Evolutionary conservation across 257 asterid genomes (phyloP).

Genomic region (Striga asiatica): DNA sequence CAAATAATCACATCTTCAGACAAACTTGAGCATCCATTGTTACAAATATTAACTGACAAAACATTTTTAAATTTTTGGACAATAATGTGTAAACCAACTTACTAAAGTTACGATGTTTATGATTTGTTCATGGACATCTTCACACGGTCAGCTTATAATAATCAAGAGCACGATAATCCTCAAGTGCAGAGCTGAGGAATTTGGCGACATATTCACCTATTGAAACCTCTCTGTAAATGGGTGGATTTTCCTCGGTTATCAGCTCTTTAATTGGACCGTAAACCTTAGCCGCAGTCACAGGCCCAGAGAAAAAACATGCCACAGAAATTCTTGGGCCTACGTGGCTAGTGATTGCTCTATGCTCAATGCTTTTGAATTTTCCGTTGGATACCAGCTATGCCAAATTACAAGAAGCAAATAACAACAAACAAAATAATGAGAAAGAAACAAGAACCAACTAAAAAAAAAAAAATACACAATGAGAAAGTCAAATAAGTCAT

Average conservation of each 20-base stretch:
- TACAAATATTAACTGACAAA: too few species aligned
- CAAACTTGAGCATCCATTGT: too few species aligned
- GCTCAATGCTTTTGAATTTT: slow-evolving; percentile 31
- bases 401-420: neutral
- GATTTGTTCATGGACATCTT: neutral
- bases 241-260: slow-evolving; percentile 34
- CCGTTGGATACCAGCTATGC: slow-evolving; percentile 38
- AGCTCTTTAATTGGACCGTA: slow-evolving; percentile 45
- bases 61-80: too few species aligned
- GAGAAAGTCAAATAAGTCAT: too few species aligned
- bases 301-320: slow-evolving; percentile 31
- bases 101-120: too few species aligned
- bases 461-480: too few species aligned
- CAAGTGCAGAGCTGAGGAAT: slow-evolving; percentile 22
- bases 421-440: neutral
- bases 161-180: slow-evolving; percentile 24
- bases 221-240: slow-evolving; percentile 21
- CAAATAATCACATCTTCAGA: too few species aligned
- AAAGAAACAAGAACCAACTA: neutral
- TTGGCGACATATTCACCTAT: slow-evolving; percentile 25
- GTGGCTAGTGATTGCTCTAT: slow-evolving; percentile 25
- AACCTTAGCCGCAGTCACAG: slow-evolving; percentile 6
- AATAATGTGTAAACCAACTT: too few species aligned
- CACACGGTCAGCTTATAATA: slow-evolving; percentile 31
- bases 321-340: slow-evolving; percentile 40